These are phyloP conservation scores for Arachnomyces sp. DNA, from an alignment of 2,329 filamentous ascomycete species.

Conservation along the genomic window DNA sequence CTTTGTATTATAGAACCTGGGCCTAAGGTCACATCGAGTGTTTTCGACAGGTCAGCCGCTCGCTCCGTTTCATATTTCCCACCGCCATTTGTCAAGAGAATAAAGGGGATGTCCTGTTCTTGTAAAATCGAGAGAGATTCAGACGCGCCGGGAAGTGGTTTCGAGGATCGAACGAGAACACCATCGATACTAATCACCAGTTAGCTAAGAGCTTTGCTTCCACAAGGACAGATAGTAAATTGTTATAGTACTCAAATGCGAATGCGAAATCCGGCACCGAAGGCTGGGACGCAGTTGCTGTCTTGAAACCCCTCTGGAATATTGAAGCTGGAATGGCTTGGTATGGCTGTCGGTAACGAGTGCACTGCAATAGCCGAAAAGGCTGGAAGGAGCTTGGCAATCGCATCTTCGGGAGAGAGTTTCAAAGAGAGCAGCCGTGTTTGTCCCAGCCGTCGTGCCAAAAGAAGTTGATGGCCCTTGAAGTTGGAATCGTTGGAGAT, in stretches of 20 bases:
- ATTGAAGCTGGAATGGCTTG: conserved; percentile 7
- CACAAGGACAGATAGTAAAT: not conserved
- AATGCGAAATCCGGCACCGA: conserved; percentile 36
- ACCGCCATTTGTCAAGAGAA: conserved; percentile 92
- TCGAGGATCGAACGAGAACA: conserved; percentile 77
- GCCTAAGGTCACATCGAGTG: conserved; percentile 58
- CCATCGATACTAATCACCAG: conserved; percentile 67
- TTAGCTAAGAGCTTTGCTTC: not conserved
- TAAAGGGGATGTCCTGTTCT: conserved; percentile 72
- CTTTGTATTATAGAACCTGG: conserved; percentile 74
- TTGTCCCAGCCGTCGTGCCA: too few relatives aligned
- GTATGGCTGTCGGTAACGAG: conserved; percentile 14
- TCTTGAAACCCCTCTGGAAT: conserved; percentile 21
- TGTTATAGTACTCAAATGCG: conserved; percentile 37
- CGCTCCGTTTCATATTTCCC: conserved; percentile 73
- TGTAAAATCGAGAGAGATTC: conserved; percentile 68
- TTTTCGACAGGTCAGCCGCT: conserved; percentile 60
- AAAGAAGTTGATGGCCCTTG: too few relatives aligned
- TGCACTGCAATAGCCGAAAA: conserved; percentile 20
- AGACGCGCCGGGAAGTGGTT: conserved; percentile 69
- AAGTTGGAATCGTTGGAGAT: too few relatives aligned
- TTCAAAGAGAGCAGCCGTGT: not conserved
- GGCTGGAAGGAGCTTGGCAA: conserved; percentile 7
- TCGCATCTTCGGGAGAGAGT: not conserved
- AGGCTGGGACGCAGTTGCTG: conserved; percentile 17